These are phyloP conservation scores for Blastocystis sp. DNA, from an alignment of 352 stramenopile species.

Conservation along the genomic window DNA sequence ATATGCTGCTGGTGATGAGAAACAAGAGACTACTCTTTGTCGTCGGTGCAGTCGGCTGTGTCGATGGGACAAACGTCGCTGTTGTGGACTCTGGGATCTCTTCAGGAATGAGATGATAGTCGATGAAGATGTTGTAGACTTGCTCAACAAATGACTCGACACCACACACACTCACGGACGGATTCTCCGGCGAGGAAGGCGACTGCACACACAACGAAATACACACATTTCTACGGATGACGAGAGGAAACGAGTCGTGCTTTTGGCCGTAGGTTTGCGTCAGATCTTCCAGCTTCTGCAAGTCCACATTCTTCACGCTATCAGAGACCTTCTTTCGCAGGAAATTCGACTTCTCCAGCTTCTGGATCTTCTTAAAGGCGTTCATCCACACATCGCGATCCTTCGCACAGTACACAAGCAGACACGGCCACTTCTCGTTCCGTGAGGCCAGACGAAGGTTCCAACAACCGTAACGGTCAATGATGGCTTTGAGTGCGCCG, in stretches of 20 bases:
- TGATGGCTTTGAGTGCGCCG: slow-evolving; percentile 14
- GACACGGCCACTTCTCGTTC: slow-evolving; percentile 48
- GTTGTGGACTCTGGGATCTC: not conserved
- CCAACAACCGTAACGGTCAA: slow-evolving; percentile 42
- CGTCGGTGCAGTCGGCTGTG: not conserved
- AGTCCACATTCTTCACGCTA: slow-evolving; percentile 40
- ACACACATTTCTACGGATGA: slow-evolving; percentile 44
- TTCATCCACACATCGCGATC: slow-evolving; percentile 31
- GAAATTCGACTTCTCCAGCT: slow-evolving; percentile 28
- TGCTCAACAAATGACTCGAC: slow-evolving; percentile 19
- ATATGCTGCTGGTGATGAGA: not conserved
- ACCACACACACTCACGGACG: slow-evolving; percentile 43
- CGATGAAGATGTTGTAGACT: slow-evolving; percentile 28
- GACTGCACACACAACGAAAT: slow-evolving; percentile 47
- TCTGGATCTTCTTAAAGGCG: slow-evolving; percentile 46
- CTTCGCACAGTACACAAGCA: slow-evolving; percentile 53
- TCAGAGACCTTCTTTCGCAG: slow-evolving; percentile 17
- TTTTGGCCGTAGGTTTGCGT: slow-evolving; percentile 28
- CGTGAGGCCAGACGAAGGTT: slow-evolving; percentile 19
- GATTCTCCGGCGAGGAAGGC: slow-evolving; percentile 48
- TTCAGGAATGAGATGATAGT: slow-evolving; percentile 29
- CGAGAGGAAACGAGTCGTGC: not conserved
- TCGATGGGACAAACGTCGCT: not conserved
- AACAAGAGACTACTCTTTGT: not conserved
- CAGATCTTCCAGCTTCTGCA: slow-evolving; percentile 40